Evolutionary conservation across 345 rosid species (phyloP), one percentile per base, ranked within the genome.

Genomic region (Tarenaya hassleriana): DNA sequence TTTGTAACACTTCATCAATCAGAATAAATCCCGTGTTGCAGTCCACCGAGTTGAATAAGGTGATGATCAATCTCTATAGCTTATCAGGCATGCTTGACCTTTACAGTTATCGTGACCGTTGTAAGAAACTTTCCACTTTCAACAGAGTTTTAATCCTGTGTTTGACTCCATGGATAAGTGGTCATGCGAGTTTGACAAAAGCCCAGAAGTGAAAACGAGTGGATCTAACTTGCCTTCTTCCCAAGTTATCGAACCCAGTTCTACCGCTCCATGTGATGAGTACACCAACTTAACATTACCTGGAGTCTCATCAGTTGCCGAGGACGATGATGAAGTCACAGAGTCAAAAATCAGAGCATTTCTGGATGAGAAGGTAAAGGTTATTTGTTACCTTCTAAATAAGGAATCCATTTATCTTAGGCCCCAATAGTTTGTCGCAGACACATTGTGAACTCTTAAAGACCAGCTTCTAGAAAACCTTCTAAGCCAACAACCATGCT

Each of bases 111-210:
- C 46, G 21, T 58, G 20, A 66, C 34, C 46, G 6, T 63, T 43
- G 60, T 9, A 41, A 56, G 15, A 24, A 37, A 5, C 38, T 56
- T 54, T 50, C 47, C 37, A 37, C 46, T 41, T 46, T 7, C 7
- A 24, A 52, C 81, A 89, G 95, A 89, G 95, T 70, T 83, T 81
- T 60, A 89, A 86, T 68, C 95, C 94, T 46, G 75, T 86, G 82
- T 48, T 77, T 66, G 90, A 86, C 61, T 86, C 97, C 52, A 70
- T 64, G 56, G 90, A 86, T 62, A 82, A 79, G 34, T 86, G 85
- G 90, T 55, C 81, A n/a, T 60, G 77, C 81, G 75, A 81, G 64
- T 73, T 80, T 34, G 74, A 72, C 52, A 77, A 64, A 60, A 74
- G 70, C 73, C 62, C 78, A 41, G 75, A 50, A 63, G 38, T 66